Base-by-base conservation (phyloP, 148 eudicot genomes). In the Heliamphora exappendiculata region DNA sequence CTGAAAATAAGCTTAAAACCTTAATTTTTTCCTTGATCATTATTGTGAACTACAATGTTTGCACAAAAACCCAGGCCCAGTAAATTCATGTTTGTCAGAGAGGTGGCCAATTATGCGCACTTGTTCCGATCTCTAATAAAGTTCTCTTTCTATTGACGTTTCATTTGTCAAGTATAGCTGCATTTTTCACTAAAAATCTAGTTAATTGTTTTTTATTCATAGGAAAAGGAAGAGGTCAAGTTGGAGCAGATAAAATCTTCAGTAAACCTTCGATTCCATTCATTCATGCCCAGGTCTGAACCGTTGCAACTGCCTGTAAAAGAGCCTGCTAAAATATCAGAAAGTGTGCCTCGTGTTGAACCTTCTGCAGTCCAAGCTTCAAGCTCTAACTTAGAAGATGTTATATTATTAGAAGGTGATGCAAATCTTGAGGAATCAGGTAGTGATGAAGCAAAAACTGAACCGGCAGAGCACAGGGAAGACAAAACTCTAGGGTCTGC, bases 231-330 rank as follows among this genome's bases (percentile, higher is more conserved):
- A 67, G 88, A 78, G 50, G 72, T 71, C 73, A 88, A 89, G 82
- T 78, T 96, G 80, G 92, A 87, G 83, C 90, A 93, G 91, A 96
- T 96, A 20, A 91, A 89, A 58, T 88, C 99, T 75, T 82, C 91
- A 2, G 93, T 96, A 53, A 88, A 78, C 81, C 90, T 93, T 60
- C 98, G 94, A 4, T 93, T 93, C 80, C 91, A 87, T 77, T 80
- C 97, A 55, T 95, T 93, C 77, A 66, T 68, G 22, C 84, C 80
- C 39, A 83, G 39, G 29, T 78, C 69, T 67, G 82, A 83, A 45
- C 70, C 67, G 39, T 65, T 78, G 33, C 83, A 84, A 36, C 70
- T 70, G 24, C 71, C 66, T 64, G 74, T 59, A 22, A 62, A 79
- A 70, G 88, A 84, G 50, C 71, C 80, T 63, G 79, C 75, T 28